Conservation (phyloP, 2,329 filamentous ascomycete genomes). For the Penicillium freii region DNA sequence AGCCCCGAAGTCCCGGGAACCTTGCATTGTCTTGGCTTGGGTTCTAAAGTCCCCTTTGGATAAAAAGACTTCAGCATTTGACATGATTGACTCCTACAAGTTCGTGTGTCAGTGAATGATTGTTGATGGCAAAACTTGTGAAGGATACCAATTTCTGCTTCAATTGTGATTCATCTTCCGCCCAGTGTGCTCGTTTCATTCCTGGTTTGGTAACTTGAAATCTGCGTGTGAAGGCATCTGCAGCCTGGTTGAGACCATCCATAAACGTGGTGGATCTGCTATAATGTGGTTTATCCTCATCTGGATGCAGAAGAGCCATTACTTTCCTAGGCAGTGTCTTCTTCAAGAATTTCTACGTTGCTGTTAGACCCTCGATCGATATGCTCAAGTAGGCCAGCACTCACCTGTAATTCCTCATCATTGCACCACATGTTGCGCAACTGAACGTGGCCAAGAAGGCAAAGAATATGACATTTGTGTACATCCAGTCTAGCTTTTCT, state of each 20-base stretch:
- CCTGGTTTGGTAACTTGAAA: slow-evolving; percentile 73
- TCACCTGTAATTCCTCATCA: slow-evolving; percentile 63
- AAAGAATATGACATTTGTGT: slow-evolving; percentile 85
- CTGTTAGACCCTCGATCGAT: slow-evolving; percentile 9
- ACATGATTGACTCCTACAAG: slow-evolving; percentile 54
- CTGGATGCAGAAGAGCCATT: slow-evolving; percentile 66
- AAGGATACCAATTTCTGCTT: slow-evolving; percentile 49
- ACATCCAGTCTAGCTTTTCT: slow-evolving; percentile 65
- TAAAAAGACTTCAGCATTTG: slow-evolving; percentile 65
- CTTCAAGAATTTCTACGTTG: slow-evolving; percentile 50
- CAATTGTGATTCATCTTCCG: slow-evolving; percentile 62
- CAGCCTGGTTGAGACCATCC: slow-evolving; percentile 70
- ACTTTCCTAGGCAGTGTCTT: slow-evolving; percentile 65
- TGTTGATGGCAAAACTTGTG: slow-evolving; percentile 13
- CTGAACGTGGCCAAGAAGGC: slow-evolving; percentile 73
- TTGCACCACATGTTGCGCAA: slow-evolving; percentile 89
- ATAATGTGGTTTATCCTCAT: slow-evolving; percentile 67
- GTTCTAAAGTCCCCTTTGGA: slow-evolving; percentile 71
- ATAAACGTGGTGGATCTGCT: slow-evolving; percentile 73
- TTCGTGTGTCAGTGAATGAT: slow-evolving; percentile 22
- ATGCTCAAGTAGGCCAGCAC: slow-evolving; percentile 4
- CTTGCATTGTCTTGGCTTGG: slow-evolving; percentile 67
- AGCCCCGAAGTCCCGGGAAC: slow-evolving; percentile 84
- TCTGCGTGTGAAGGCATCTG: slow-evolving; percentile 64
- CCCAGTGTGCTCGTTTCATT: slow-evolving; percentile 70